Base-by-base conservation (phyloP, 306 rosid genomes). In the Rosa lucieae region DNA sequence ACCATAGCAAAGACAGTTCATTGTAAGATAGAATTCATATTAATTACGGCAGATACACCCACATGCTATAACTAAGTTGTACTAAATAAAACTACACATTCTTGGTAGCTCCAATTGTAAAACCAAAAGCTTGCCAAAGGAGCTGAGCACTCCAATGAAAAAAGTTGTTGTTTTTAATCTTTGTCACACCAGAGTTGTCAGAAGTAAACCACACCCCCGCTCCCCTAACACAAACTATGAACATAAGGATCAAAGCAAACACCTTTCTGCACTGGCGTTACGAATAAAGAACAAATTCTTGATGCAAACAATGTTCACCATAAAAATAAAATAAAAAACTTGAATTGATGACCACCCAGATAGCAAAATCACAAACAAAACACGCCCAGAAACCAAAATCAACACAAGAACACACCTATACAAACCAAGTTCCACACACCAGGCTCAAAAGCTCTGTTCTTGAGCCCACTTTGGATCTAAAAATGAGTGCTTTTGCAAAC, bases 391-490 rank as follows among this genome's bases (percentile, higher is more conserved):
- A 70, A 78, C 65, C 67, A 68, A 67, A 72, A 80, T 40, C 79
- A 52, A 53, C 47, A 70, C n/a, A 80, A 77, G 46, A 68, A 21
- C 56, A 73, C 40, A 72, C 72, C 61, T 8, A 80, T 47, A 73
- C 73, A 67, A 70, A 71, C 70, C 67, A 80, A 42, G 81, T 77
- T 42, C 11, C 59, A 53, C 21, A 82, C 75, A 83, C 61, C 71
- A 48, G 29, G 66, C 51, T 80, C 1, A 39, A 78, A 59, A 75
- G 77, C 73, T 58, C 68, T 40, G 83, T 78, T 84, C 46, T 2
- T 29, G 58, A 10, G 56, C 74, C 37, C 58, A 73, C 42, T 67
- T 76, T 59, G 90, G 91, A 90, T 90, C 91, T 72, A 78, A 82
- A 78, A 62, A 32, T 70, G 68, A 73, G 62, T 46, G 75, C 53